These are phyloP conservation scores for Ploettnerulaceae sp. DNA, from an alignment of 2,329 filamentous ascomycete species.

Conservation along the genomic window DNA sequence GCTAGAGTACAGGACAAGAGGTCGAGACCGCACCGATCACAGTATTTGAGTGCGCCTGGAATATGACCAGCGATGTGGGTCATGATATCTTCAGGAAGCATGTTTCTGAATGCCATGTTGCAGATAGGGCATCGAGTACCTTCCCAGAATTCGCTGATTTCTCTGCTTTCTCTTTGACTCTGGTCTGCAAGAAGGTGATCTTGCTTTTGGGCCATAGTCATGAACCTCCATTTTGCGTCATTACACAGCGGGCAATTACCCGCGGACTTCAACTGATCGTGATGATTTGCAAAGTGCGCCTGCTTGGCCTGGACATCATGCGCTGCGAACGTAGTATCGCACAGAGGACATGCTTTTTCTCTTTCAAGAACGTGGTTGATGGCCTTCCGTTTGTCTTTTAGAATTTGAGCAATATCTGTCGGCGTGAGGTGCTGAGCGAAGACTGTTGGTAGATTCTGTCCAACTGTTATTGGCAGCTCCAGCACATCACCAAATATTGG, in stretches of 20 bases:
- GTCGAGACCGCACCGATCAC: constrained; percentile 23
- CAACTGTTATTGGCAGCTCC: constrained; percentile 18
- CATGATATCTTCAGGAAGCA: constrained; percentile 16
- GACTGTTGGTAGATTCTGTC: constrained; percentile 20
- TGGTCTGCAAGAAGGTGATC: constrained; percentile 22
- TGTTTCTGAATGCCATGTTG: constrained; percentile 15
- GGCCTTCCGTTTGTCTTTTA: constrained; percentile 22
- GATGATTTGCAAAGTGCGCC: constrained; percentile 21
- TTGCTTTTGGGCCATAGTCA: constrained; percentile 22
- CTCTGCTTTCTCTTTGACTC: background rate
- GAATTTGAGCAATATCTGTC: constrained; percentile 22
- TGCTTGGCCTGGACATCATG: constrained; percentile 17
- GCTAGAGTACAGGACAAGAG: constrained; percentile 1
- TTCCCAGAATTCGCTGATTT: constrained; percentile 21
- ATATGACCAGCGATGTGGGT: constrained; percentile 24
- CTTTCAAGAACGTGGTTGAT: constrained; percentile 25
- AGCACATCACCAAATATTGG: constrained; percentile 21
- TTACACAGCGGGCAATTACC: constrained; percentile 27
- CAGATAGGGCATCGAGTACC: constrained; percentile 25
- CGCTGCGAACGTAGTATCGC: constrained; percentile 14
- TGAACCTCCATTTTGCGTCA: constrained; percentile 20
- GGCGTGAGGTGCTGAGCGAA: constrained; percentile 24
- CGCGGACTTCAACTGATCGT: constrained; percentile 17
- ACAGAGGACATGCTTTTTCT: constrained; percentile 22
- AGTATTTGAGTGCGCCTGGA: constrained; percentile 23